Base-by-base conservation (phyloP, 163 green algal genomes). In the Scenedesmus sp. region DNA sequence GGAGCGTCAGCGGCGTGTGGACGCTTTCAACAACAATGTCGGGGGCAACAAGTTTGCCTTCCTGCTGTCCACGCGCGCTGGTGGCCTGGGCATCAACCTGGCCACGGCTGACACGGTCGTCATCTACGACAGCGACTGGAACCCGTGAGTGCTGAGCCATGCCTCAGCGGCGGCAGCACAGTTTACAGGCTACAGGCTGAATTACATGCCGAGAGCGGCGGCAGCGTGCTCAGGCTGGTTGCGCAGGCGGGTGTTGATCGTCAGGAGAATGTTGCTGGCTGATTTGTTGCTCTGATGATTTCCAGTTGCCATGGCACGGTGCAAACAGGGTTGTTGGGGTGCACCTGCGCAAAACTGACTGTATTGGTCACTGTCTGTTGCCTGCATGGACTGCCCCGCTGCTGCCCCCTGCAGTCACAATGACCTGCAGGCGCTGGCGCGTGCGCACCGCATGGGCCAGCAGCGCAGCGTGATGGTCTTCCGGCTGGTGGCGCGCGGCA, bases 81-180 rank as follows among this genome's bases (percentile, higher is more conserved):
- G 97, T 46, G 97, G 97, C 20, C 87, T 98, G 64, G 97, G 97
- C 60, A 98, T 98, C 94, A 98, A 98, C 94, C 94, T 98, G 54
- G 96, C 96, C 0, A 97, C 94, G 2, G 97, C 96, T 0, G 96
- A 98, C 94, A 98, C 96, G 0, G 97, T 98, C 52, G 94, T 98
- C 79, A 97, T 98, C 90, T 98, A 95, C 84, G 97, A 98, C 94
- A 96, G 90, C 46, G 96, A 97, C 92, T 97, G 95, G 94, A 94
- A 93, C 82, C 90, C 84, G 23, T 60, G 77, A 56, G 77, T 84
- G 5, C 0, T 4, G 79, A 46, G 34, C 34, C 62, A 70, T 46
- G 66, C 66, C n/a, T 16, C 66, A 76, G 66, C 66, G 66, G 66
- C 66, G n/a, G 66, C 74, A n/a, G n/a, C 8, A 9, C 9, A 16